Base-by-base conservation (phyloP, 108 stramenopile species). In the Cyclotella cryptica region DNA sequence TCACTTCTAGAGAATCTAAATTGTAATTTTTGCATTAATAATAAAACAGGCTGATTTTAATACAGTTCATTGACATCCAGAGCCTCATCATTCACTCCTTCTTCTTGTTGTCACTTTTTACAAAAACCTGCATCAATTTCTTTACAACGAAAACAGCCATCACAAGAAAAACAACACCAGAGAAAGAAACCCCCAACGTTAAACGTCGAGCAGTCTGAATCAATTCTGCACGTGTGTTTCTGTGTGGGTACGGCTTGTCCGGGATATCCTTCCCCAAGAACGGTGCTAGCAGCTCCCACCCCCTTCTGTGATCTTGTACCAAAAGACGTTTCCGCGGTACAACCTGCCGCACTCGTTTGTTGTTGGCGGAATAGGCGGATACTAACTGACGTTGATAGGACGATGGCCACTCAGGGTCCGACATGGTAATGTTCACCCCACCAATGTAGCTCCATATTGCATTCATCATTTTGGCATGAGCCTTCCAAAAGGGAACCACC, bases 201-300 rank as follows among this genome's bases (percentile, higher is more conserved):
- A 68, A 21, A 12, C 51, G 17, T 28, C 43, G 26, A 3, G 24
- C 13, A 49, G 51, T 51, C 4, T 22, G 3, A 39, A 10, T 19
- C 9, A 68, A 51, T 9, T 68, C 66, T 4, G 47, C 49, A 30
- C 47, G 45, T 18, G 22, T 68, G 22, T 68, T 68, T 46, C 46
- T 68, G 49, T 68, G 66, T 10, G 66, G 66, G 19, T 68, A 68
- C 6, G 22, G 26, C n/a, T 18, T 51, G 7, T 68, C 47, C 10
- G 66, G 66, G 10, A 51, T n/a, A 7, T 22, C 47, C 21, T 68
- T 68, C 10, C 27, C 62, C 28, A 74, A 60, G 65, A 74, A 74
- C 39, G 15, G 21, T 8, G 60, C 39, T 15, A 74, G 72, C 5
- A 30, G 14, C n/a, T 21, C 28, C 72, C 72, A 74, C 6, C 72